Conservation (phyloP, 208 protist species). For the Wallacemonas collosoma region DNA sequence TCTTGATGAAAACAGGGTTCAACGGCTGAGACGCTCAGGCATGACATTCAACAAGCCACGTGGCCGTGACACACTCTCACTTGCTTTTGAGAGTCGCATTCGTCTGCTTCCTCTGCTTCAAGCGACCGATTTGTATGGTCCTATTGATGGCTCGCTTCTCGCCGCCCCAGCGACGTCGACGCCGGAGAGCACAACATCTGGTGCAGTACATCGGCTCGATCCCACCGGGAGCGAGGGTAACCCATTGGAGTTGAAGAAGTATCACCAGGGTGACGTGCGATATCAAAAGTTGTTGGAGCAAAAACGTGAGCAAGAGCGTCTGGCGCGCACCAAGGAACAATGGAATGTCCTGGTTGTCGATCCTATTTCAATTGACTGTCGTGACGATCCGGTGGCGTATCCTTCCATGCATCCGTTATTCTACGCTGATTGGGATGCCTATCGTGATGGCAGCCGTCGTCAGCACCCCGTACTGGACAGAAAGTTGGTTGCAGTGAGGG, state of each 20-base stretch:
- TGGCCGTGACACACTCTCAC: slow-evolving; percentile 74
- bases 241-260: slow-evolving; percentile 36
- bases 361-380: slow-evolving; percentile 38
- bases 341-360: slow-evolving; percentile 74
- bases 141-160: slow-evolving; percentile 18
- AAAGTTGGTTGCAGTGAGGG: not conserved
- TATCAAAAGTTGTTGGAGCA: slow-evolving; percentile 29
- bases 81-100: slow-evolving; percentile 76
- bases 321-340: slow-evolving; percentile 25
- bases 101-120: slow-evolving; percentile 32
- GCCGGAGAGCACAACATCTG: not conserved
- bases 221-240: slow-evolving; percentile 45
- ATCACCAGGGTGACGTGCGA: slow-evolving; percentile 31
- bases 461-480: not conserved
- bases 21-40: slow-evolving; percentile 55
- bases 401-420: slow-evolving; percentile 62
- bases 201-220: slow-evolving; percentile 12
- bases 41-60: slow-evolving; percentile 80
- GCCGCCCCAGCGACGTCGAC: not conserved
- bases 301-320: slow-evolving; percentile 26
- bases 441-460: not conserved
- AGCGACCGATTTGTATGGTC: slow-evolving; percentile 41
- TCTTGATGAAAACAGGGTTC: slow-evolving; percentile 69
- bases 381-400: slow-evolving; percentile 42
- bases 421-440: slow-evolving; percentile 44